Evolutionary conservation across 495 filamentous ascomycete genomes (phyloP), one percentile per base, ranked within the genome.

Genomic region (Penicillium atrosanguineum): DNA sequence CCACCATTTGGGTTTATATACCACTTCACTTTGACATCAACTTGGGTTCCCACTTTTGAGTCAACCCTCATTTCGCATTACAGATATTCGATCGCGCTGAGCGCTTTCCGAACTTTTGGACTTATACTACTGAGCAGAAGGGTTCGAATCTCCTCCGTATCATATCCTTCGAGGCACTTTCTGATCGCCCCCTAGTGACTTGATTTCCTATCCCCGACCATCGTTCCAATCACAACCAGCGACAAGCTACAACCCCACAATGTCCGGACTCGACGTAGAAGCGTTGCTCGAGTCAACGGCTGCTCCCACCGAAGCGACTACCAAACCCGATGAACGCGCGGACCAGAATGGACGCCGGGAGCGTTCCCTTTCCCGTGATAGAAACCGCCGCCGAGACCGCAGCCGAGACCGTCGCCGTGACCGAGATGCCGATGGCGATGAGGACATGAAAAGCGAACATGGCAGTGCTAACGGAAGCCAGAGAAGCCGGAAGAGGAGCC

Each of bases 261-360:
- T 96, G 91, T 93, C 91, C 69, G 87, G 87, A 73, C 80, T 95
- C 66, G 90, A 95, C 69, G 90, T 96, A 62, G 91, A 96, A 81
- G 91, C 91, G 62, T 85, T 96, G 55, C 83, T 96, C 63, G 92
- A 96, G 75, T 90, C 89, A 31, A 91, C 91, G 60, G 91, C 91
- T 38, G 85, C 81, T 59, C 75, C 73, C 34, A 57, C 71, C 43
- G 83, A 84, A 58, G 74, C 83, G 39, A 68, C 79, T 43, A 65
- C 73, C 49, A 76, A 75, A 47, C 68, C 78, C 50, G 80, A 81
- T 53, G 83, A 86, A 50, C 69, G 67, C 51, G 72, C 73, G 66
- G 81, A 83, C 40, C 73, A 72, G 46, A 70, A 61, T 57, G 80
- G 85, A 48, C 77, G 78, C 41, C 78, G 75, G 52, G 82, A 84